Evolutionary conservation across 2,329 filamentous ascomycete species (phyloP).

Genomic region (Trichoderma oligosporum): DNA sequence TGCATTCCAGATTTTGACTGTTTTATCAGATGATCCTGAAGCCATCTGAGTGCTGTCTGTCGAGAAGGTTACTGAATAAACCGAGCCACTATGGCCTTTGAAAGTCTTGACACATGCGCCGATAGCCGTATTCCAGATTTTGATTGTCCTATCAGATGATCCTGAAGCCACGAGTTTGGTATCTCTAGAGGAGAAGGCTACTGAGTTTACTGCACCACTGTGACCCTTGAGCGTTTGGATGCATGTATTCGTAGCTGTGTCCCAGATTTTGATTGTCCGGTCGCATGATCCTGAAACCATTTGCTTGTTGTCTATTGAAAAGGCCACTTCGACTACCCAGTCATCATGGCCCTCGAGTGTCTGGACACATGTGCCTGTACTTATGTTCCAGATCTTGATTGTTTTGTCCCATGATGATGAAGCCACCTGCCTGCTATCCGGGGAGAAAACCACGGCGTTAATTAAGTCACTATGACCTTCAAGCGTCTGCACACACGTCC

Average conservation of each 20-base stretch:
- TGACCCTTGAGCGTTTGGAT: not conserved
- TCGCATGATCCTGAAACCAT: not conserved
- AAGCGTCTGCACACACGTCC: not conserved
- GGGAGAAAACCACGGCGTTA: not conserved
- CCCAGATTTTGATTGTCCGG: constrained; percentile 4
- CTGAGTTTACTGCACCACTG: not conserved
- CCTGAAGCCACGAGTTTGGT: not conserved
- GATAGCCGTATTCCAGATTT: constrained; percentile 11
- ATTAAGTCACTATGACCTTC: not conserved
- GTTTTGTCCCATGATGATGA: not conserved
- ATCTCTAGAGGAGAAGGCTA: not conserved
- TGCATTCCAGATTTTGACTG: constrained; percentile 10
- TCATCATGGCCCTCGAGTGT: not conserved
- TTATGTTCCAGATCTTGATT: constrained; percentile 15
- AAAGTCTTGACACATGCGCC: not conserved
- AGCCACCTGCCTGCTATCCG: not conserved
- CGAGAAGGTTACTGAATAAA: not conserved
- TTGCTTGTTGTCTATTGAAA: not conserved
- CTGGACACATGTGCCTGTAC: not conserved
- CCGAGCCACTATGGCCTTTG: not conserved
- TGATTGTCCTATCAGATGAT: not conserved
- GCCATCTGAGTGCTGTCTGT: not conserved
- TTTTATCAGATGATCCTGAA: not conserved
- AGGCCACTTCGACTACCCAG: not conserved
- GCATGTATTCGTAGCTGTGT: not conserved